Base-by-base conservation (phyloP, 306 rosid genomes). In the Erythrophleum fordii region DNA sequence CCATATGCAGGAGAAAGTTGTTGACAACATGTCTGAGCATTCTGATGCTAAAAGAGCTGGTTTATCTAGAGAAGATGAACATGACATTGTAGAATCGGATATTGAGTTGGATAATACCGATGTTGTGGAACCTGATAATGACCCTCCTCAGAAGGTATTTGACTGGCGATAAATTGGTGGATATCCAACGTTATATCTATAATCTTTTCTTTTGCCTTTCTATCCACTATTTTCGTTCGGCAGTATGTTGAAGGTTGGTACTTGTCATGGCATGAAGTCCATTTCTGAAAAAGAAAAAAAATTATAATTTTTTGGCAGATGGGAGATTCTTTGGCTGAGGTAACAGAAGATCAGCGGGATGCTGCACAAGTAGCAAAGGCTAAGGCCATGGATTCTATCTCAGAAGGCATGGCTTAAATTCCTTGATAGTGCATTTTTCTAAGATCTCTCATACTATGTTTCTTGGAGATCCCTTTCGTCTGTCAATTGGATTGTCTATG, bases 81-180 rank as follows among this genome's bases (percentile, higher is more conserved):
- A 87, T 16, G 87, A 84, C 34, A 81, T 91, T 69, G 60, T 89
- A 42, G 98, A 94, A 76, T 94, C 97, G 61, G 97, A 94, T 82
- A 22, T 94, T 11, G 98, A 94, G 77, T 78, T 90, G 76, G 98
- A 94, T 81, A 77, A 75, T 75, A 45, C 87, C 28, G 95, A 88
- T 49, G 86, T 89, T 14, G 85, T 94, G 70, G 87, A 85, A 83
- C 92, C 97, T 67, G 95, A 94, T 69, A 48, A 89, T 73, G 98
- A 93, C 80, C 88, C 92, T 83, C 93, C 97, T 51, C 93, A 87
- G 69, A 89, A 79, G 97, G 97, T 91, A 61, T 44, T 39, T 35
- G 44, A 4, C 5, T 34, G 23, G 31, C 45, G 81, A 5, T n/a
- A 65, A 68, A 42, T 37, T 37, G 5, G 65, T 68, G 53, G 60